Percentiles rank a stretch among this genome's conserved stretches.
Evolutionary conservation across 2,329 filamentous ascomycete species (phyloP).

Genomic region (Shiraia sp.): DNA sequence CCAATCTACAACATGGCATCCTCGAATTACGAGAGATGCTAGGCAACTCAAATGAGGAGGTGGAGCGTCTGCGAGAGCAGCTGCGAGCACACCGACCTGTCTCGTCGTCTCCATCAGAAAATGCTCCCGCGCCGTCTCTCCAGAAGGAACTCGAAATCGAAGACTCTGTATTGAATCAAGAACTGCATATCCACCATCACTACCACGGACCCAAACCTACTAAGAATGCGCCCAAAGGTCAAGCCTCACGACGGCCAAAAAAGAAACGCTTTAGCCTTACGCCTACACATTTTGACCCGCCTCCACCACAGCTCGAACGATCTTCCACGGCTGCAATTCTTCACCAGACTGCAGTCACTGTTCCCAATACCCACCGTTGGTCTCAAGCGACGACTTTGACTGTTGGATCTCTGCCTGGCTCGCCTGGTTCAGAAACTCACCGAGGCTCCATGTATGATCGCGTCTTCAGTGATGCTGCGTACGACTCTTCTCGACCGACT

Average conservation of each 20-base stretch:
- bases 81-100: slow-evolving; percentile 77
- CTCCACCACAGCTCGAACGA: slow-evolving; percentile 47
- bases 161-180: slow-evolving; percentile 46
- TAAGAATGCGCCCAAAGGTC: slow-evolving; percentile 52
- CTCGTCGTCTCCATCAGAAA: slow-evolving; percentile 27
- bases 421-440: slow-evolving; percentile 72
- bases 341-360: slow-evolving; percentile 64
- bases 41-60: slow-evolving; percentile 89
- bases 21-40: slow-evolving; percentile 90
- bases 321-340: slow-evolving; percentile 63
- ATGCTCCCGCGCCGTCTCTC: slow-evolving; percentile 55
- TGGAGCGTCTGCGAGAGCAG: slow-evolving; percentile 82
- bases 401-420: slow-evolving; percentile 76
- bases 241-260: slow-evolving; percentile 59
- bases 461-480: slow-evolving; percentile 59
- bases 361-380: slow-evolving; percentile 62
- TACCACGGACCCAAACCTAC: slow-evolving; percentile 65
- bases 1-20: slow-evolving; percentile 88
- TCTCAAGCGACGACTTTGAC: slow-evolving; percentile 67
- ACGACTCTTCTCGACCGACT: slow-evolving; percentile 72
- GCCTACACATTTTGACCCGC: slow-evolving; percentile 54
- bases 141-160: slow-evolving; percentile 68
- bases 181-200: slow-evolving; percentile 92
- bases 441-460: slow-evolving; percentile 80
- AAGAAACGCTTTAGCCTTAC: slow-evolving; percentile 72